Conservation (phyloP, 106 monocot species). For the Dendrobium huoshanense region DNA sequence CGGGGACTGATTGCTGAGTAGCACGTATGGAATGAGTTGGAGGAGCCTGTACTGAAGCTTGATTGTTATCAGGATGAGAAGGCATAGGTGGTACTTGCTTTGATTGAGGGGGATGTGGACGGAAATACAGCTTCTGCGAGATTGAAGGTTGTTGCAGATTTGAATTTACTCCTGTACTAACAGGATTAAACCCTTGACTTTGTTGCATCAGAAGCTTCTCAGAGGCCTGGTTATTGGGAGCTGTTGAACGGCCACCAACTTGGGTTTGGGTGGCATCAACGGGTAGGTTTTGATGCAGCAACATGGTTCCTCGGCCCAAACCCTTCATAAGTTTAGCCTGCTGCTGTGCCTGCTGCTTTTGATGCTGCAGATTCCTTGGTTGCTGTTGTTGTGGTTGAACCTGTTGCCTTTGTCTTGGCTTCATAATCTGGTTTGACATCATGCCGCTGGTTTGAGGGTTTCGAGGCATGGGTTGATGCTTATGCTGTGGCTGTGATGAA, state of each 20-base stretch:
- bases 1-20: slow-evolving; percentile 41
- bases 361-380: slow-evolving; percentile 23
- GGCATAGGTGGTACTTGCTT: slow-evolving; percentile 28
- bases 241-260: slow-evolving; percentile 28
- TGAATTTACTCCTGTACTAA: slow-evolving; percentile 26
- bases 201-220: slow-evolving; percentile 52
- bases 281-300: slow-evolving; percentile 56
- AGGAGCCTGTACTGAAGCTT: slow-evolving; percentile 33
- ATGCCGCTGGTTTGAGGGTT: slow-evolving; percentile 22
- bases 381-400: slow-evolving; percentile 52
- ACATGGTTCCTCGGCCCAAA: slow-evolving; percentile 40
- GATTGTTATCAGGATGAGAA: slow-evolving; percentile 41
- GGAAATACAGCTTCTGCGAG: slow-evolving; percentile 44
- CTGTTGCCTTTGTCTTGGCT: slow-evolving; percentile 65
- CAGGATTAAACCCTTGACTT: slow-evolving; percentile 34
- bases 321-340: slow-evolving; percentile 54
- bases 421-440: slow-evolving; percentile 37
- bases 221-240: slow-evolving; percentile 38
- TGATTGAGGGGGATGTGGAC: slow-evolving; percentile 23
- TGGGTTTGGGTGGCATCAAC: slow-evolving; percentile 47
- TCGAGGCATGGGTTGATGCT: slow-evolving; percentile 38
- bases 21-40: slow-evolving; percentile 17
- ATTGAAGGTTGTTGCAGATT: slow-evolving; percentile 28
- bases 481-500: slow-evolving; percentile 42
- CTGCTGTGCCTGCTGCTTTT: slow-evolving; percentile 39